A percentile compares a stretch with the other conserved stretches of the same genome.
phyloP scores from a whole-genome alignment of 306 rosid genomes.

The Mimosa bimucronata region DNA sequence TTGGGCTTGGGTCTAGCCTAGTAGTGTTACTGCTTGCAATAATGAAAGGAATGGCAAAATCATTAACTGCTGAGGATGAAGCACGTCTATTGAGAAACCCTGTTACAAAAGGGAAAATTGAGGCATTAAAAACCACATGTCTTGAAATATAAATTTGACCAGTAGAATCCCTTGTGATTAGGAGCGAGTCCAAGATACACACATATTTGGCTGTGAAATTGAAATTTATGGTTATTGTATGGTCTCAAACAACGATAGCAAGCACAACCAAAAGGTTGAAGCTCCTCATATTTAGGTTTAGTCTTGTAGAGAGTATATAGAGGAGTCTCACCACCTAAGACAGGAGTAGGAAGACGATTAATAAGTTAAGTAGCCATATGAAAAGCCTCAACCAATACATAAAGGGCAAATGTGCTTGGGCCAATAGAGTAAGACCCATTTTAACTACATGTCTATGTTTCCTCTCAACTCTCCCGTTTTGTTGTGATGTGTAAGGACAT shows the following conservation, averaged over 20 bases:
- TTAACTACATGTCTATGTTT: neutral
- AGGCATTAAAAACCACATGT: neutral
- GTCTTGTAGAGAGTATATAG: neutral
- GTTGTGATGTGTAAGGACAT: neutral
- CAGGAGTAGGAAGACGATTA: neutral
- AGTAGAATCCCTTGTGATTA: neutral
- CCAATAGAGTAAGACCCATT: neutral
- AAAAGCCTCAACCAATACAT: neutral
- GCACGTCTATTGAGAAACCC: neutral
- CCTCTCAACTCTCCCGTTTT: neutral
- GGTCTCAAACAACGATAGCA: too few relatives aligned
- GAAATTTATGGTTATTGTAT: neutral
- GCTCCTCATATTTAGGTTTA: neutral
- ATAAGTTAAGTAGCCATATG: neutral
- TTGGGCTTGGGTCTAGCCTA: too few relatives aligned
- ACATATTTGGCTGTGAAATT: neutral
- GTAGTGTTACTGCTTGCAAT: too few relatives aligned
- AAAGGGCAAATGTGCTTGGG: neutral
- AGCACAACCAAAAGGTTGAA: neutral
- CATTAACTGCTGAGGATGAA: neutral
- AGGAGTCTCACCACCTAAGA: neutral
- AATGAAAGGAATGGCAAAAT: too few relatives aligned
- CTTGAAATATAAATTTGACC: too few relatives aligned
- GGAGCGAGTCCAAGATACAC: neutral
- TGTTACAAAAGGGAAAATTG: neutral